Base-by-base conservation (phyloP, 1,139 yeast species). In the Tardiomyces blankii region DNA sequence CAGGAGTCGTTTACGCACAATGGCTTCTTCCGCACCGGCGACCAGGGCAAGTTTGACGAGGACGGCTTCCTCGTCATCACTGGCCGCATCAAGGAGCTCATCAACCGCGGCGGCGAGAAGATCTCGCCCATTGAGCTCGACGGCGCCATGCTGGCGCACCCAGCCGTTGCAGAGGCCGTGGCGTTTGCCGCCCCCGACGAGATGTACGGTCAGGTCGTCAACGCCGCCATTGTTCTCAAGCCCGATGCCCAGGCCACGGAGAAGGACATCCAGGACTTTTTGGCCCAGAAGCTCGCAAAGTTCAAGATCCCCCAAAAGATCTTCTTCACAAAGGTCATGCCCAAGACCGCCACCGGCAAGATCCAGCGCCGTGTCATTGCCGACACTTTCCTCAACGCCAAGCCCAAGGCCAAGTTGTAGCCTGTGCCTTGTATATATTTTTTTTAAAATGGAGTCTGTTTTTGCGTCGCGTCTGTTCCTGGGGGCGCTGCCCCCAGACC, bases 311-410 rank as follows among this genome's bases (percentile, higher is more conserved):
- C 86, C 0, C 65, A 62, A 27, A 69, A 67, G 61, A 68, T 78
- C 42, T 77, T 68, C 59, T 74, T 80, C 54, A 77, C 80, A n/a
- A 73, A 77, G 21, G 65, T 67, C 33, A 68, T 80, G 61, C 86
- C 86, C 51, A 80, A 80, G 68, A 78, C 84, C 2, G 81, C 86
- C 2, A 80, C 86, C 1, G 86, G 86, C 35, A 80, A 80, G 67
- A 76, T 80, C 45, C 84, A 80, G 61, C 68, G 86, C 55, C 66
- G 82, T 49, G 71, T 71, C 51, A 75, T 80, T 54, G 82, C 81
- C 11, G 67, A 65, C 48, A 58, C 60, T 50, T 65, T 64, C 48
- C 53, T 64, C 40, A 53, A 50, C 27, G 46, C 50, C 19, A 44
- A 49, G 45, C 51, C 59, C 48, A 56, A 58, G 53, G 51, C 62